Evolutionary conservation across 345 rosid genomes (phyloP).

Genomic region (Corchorus olitorius): DNA sequence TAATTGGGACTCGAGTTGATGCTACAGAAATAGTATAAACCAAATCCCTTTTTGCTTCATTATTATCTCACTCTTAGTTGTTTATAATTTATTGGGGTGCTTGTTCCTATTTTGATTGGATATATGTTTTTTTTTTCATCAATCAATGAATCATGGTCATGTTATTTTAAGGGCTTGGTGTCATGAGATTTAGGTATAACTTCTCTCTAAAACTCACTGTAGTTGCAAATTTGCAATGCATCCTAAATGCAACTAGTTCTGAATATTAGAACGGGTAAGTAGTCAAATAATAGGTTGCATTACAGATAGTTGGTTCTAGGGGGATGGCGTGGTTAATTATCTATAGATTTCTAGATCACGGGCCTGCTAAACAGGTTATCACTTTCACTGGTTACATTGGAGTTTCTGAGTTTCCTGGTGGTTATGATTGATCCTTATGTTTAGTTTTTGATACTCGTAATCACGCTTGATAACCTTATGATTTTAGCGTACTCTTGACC

Average conservation of each 20-base stretch:
- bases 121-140: too few relatives aligned
- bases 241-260: not conserved
- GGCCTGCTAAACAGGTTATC: too few relatives aligned
- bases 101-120: not conserved
- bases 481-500: too few relatives aligned
- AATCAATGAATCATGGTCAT: not conserved
- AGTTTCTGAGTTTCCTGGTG: too few relatives aligned
- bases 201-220: not conserved
- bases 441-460: too few relatives aligned
- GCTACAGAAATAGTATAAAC: conserved; percentile 77
- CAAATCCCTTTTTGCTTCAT: not conserved
- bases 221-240: not conserved
- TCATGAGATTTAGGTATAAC: not conserved
- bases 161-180: not conserved
- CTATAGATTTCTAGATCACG: too few relatives aligned
- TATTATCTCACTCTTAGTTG: not conserved
- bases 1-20: conserved; percentile 91
- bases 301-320: not conserved
- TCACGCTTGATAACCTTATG: too few relatives aligned
- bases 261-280: not conserved
- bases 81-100: not conserved
- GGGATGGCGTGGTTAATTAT: not conserved
- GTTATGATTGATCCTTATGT: too few relatives aligned
- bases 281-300: not conserved
- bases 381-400: too few relatives aligned